Conservation (phyloP, 768 basidiomycete species). For the Dacryopinax spathularia region DNA sequence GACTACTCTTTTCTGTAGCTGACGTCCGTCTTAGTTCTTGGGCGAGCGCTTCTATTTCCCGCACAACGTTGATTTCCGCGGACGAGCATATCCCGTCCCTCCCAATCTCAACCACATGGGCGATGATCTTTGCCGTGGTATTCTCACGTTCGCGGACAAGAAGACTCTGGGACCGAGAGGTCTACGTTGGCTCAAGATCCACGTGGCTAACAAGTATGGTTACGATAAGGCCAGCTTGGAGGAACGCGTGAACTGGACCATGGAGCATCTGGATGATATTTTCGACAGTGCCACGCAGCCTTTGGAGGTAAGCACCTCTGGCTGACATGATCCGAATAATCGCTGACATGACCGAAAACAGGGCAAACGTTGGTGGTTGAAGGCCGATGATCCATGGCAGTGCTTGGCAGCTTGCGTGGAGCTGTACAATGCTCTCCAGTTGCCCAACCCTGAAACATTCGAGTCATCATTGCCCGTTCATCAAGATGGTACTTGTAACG, state of each 20-base stretch:
- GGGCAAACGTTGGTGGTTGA: conserved; percentile 76
- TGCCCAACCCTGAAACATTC: conserved; percentile 43
- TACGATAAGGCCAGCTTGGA: conserved; percentile 91
- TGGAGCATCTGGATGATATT: conserved; percentile 57
- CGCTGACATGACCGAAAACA: conserved; percentile 18
- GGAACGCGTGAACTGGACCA: conserved; percentile 71
- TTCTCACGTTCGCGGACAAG: conserved; percentile 67
- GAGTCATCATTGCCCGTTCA: conserved; percentile 74
- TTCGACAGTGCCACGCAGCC: conserved; percentile 73
- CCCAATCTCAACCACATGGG: conserved; percentile 93
- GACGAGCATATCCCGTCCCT: conserved; percentile 91
- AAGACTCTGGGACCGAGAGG: conserved; percentile 74
- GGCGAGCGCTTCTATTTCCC: conserved; percentile 82
- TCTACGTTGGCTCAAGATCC: conserved; percentile 88
- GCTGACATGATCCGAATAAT: neutral
- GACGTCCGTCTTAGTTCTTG: conserved; percentile 44
- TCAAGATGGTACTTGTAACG: conserved; percentile 97
- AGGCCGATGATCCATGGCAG: conserved; percentile 95
- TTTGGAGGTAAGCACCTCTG: conserved; percentile 38
- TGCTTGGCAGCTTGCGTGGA: conserved; percentile 88
- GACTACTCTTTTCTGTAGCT: neutral
- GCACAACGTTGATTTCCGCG: conserved; percentile 95
- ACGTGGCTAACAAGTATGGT: conserved; percentile 82
- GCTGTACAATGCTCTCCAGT: conserved; percentile 62
- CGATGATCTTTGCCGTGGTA: conserved; percentile 78